Evolutionary conservation across 495 filamentous ascomycete species (phyloP), one percentile per base, ranked within the genome.

Genomic region (Penicillium flavigenum): DNA sequence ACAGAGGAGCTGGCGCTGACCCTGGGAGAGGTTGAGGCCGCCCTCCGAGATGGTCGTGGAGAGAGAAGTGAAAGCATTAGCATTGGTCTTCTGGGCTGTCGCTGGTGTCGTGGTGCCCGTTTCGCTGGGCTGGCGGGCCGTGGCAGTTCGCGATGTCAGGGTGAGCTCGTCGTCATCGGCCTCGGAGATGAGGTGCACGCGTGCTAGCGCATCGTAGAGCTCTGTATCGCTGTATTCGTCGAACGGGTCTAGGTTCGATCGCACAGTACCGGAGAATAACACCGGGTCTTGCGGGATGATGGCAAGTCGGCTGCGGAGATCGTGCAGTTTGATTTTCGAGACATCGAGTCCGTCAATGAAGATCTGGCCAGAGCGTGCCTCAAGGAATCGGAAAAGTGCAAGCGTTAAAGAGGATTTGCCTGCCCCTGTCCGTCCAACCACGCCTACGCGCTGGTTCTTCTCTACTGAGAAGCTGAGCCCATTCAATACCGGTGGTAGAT

Each of bases 271-370:
- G 2, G 88, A 89, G 75, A 96, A 95, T 0, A 96, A 78, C 3
- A 93, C 89, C 0, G 90, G 90, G 58, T 95, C 90, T 62, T 92
- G 89, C 0, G 90, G 90, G 42, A 95, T 95, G 66, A 95, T 92
- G 31, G 88, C 88, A 0, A 95, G 74, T 0, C 90, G 80, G 34
- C 85, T 86, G 5, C 90, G 83, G 1, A 93, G 80, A 44, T 87
- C 83, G 16, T 90, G 84, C 0, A 93, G 79, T 24, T 83, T 85
- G 62, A 95, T 83, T 62, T 83, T 87, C 1, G 88, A 86, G 20
- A 91, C 86, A 56, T 93, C 88, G 0, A 91, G 60, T 1, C 88
- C 88, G 56, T 95, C 90, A 51, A 95, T 87, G 56, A 78, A 66
- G 46, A 95, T 89, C 4, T 72, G 81, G 14, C 90, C 90, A 1